Evolutionary conservation across 2,329 filamentous ascomycete genomes (phyloP), one percentile per base, ranked within the genome.

Genomic region (Cytospora chrysosperma): DNA sequence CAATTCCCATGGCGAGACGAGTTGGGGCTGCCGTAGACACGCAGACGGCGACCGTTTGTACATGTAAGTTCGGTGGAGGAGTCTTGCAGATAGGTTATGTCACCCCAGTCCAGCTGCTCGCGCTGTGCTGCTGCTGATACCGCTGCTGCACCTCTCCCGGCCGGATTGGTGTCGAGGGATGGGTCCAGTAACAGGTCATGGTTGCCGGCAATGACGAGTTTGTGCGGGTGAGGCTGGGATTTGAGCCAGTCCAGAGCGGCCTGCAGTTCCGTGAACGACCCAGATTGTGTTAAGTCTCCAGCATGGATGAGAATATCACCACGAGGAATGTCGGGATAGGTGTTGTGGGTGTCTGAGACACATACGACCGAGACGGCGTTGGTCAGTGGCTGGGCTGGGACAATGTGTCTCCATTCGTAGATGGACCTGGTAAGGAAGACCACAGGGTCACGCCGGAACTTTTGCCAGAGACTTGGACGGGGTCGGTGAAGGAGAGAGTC

Each of bases 281-380:
- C 76, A 50, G 71, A 71, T 34, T 75, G 69, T 1, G 74, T 77
- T 15, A 78, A 70, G 61, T 78, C 76, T 9, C 75, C 76, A 4
- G 76, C 75, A 60, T 79, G 76, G 50, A 79, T 70, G 10, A 78
- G 70, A 7, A 79, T 70, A 61, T 78, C 75, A 1, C 75, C 76
- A 12, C 66, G 51, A 4, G 76, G 75, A 17, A 78, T 66, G 1
- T 65, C 56, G 7, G 72, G 74, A 32, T 71, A 70, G 27, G 68
- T 69, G 64, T 76, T 76, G 67, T 78, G 75, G 7, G 76, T 78
- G 64, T 78, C 76, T 26, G 76, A 78, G 19, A 78, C 73, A 64
- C 75, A 77, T 12, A 76, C 73, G 10, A 75, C 67, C 5, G 67
- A 74, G 61, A 65, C 62, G 26, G 27, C 37, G 26, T 28, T 5